phyloP scores from a whole-genome alignment of 164 flowering plant genomes.

The Nymphaea colorata region DNA sequence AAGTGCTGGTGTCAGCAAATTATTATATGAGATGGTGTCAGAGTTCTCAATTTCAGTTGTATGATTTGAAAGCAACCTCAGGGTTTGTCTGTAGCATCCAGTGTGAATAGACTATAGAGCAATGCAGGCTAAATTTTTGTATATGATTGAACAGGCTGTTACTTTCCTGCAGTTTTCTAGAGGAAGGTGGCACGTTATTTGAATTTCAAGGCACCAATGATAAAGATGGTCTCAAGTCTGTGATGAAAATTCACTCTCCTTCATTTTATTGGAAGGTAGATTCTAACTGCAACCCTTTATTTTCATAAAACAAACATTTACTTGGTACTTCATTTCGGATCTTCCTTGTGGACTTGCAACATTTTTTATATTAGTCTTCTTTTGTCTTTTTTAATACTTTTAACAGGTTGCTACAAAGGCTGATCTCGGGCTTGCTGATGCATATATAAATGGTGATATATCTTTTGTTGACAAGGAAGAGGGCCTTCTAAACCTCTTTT shows the following conservation, averaged over 20 bases:
- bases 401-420: slow-evolving; percentile 69
- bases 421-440: slow-evolving; percentile 97
- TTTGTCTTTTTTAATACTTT: not conserved
- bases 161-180: slow-evolving; percentile 64
- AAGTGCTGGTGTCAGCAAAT: no score
- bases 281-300: not conserved
- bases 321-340: not conserved
- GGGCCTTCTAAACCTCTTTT: slow-evolving; percentile 65
- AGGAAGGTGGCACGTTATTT: slow-evolving; percentile 81
- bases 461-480: slow-evolving; percentile 70
- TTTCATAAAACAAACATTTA: no score
- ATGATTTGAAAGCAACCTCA: no score
- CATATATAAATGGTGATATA: slow-evolving; percentile 78
- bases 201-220: slow-evolving; percentile 52
- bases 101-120: no score
- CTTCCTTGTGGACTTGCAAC: not conserved
- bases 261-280: slow-evolving; percentile 91
- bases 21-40: no score
- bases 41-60: no score
- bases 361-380: not conserved
- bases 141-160: no score
- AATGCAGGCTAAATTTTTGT: no score
- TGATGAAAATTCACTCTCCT: slow-evolving; percentile 55
- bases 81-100: no score
- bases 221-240: slow-evolving; percentile 34